Evolutionary conservation across 768 basidiomycete species (phyloP).

Genomic region (Sutorius australiensis): DNA sequence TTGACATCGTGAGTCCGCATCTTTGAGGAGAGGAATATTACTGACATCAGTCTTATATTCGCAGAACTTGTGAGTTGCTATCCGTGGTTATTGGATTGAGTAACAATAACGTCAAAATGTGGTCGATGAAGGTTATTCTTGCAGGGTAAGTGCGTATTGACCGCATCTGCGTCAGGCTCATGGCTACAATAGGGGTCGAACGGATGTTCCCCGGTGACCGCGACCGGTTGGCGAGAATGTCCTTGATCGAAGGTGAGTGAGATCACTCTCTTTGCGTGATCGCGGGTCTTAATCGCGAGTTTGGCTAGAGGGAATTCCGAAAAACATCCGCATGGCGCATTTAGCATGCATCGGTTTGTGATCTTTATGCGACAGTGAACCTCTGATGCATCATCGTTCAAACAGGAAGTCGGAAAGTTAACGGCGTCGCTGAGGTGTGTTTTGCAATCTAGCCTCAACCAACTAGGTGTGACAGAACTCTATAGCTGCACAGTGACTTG

Average conservation of each 20-base stretch:
- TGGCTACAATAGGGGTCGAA: constrained; percentile 60
- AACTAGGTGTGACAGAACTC: neutral
- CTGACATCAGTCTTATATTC: constrained; percentile 12
- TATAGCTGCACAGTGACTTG: constrained; percentile 80
- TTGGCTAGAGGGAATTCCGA: constrained; percentile 69
- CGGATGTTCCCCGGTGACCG: constrained; percentile 86
- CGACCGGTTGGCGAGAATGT: constrained; percentile 80
- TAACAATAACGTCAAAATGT: neutral
- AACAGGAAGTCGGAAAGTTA: constrained; percentile 75
- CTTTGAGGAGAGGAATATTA: neutral
- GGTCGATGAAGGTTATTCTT: constrained; percentile 45
- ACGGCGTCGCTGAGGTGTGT: constrained; percentile 87
- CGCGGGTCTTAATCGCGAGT: neutral
- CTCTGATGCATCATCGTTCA: neutral
- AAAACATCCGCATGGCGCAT: constrained; percentile 88
- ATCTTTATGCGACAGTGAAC: neutral
- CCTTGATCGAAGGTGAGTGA: constrained; percentile 76
- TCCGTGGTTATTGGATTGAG: neutral
- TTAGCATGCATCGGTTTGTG: constrained; percentile 75
- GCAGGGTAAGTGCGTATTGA: constrained; percentile 46
- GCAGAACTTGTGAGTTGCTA: constrained; percentile 36
- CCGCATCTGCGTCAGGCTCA: neutral
- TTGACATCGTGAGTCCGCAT: constrained; percentile 65
- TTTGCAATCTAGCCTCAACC: neutral
- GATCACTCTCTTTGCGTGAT: neutral